phyloP scores from a whole-genome alignment of 208 protist genomes.

The Trypanosoma boissoni region DNA sequence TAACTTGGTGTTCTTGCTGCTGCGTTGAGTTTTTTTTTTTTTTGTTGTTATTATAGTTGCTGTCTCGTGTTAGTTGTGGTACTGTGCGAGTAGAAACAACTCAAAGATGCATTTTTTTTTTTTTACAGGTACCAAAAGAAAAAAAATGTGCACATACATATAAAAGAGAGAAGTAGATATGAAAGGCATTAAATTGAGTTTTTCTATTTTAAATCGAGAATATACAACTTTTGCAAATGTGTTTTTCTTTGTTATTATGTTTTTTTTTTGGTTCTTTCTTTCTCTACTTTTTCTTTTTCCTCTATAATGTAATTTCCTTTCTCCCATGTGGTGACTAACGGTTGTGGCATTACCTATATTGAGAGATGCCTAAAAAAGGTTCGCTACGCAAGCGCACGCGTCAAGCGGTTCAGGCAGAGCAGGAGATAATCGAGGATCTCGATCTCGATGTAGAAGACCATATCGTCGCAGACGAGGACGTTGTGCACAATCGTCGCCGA shows the following conservation, averaged over 20 bases:
- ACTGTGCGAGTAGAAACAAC: neutral
- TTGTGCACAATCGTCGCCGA: slow-evolving; percentile 34
- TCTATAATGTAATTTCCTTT: neutral
- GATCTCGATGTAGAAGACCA: slow-evolving; percentile 63
- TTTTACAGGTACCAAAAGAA: slow-evolving; percentile 19
- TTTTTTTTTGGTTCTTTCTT: slow-evolving; percentile 13
- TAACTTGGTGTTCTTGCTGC: slow-evolving; percentile 23
- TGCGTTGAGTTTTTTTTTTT: slow-evolving; percentile 3
- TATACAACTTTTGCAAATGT: neutral
- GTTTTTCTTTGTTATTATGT: slow-evolving; percentile 5
- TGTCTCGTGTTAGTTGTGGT: neutral
- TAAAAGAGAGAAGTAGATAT: neutral
- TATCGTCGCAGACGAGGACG: slow-evolving; percentile 43
- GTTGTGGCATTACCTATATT: slow-evolving; percentile 9
- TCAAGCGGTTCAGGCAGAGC: slow-evolving; percentile 22
- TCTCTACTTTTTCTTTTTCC: slow-evolving; percentile 9
- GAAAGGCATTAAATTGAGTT: slow-evolving; percentile 1
- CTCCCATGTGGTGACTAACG: neutral
- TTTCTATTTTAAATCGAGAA: neutral
- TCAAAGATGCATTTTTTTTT: neutral
- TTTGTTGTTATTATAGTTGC: slow-evolving; percentile 4
- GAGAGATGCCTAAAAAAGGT: slow-evolving; percentile 37
- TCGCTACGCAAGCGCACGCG: slow-evolving; percentile 34
- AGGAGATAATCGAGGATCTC: slow-evolving; percentile 70
- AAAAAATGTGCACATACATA: neutral